These are phyloP conservation scores for Thermomucor indicae-seudaticae DNA, from an alignment of 371 early-diverging fungal genomes.

Conservation along the genomic window DNA sequence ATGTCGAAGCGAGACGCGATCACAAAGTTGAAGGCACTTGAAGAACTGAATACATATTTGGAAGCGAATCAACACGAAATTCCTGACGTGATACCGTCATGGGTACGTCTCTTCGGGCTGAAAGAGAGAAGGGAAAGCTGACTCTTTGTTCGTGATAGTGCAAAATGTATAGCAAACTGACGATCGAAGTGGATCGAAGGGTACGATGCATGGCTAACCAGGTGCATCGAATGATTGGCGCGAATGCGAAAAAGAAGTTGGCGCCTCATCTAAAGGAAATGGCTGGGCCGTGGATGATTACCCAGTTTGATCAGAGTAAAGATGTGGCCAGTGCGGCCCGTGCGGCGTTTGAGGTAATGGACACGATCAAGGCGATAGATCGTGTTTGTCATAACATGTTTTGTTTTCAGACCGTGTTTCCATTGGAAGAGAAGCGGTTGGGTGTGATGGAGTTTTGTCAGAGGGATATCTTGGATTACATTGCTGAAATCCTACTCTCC, in stretches of 20 bases:
- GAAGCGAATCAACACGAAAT: conserved; percentile 31
- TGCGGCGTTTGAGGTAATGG: conserved; percentile 53
- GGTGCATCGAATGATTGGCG: conserved; percentile 50
- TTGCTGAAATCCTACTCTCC: conserved; percentile 46
- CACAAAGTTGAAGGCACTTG: conserved; percentile 69
- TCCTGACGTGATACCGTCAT: conserved; percentile 19
- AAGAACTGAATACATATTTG: conserved; percentile 56
- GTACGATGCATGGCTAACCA: conserved; percentile 52
- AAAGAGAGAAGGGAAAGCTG: neutral
- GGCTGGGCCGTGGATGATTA: conserved; percentile 58
- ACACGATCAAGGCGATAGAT: too few relatives aligned
- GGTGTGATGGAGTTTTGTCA: conserved; percentile 59
- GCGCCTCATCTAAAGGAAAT: conserved; percentile 62
- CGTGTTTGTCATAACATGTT: neutral
- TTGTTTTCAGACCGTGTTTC: too few relatives aligned
- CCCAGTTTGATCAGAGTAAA: conserved; percentile 57
- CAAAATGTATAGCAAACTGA: conserved; percentile 49
- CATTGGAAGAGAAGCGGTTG: conserved; percentile 42
- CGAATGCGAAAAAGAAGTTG: conserved; percentile 51
- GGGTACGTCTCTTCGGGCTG: too few relatives aligned
- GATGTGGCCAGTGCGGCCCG: conserved; percentile 53
- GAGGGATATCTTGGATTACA: conserved; percentile 53
- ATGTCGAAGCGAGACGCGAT: conserved; percentile 61
- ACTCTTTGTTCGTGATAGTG: conserved; percentile 19
- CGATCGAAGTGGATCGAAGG: conserved; percentile 62